Evolutionary conservation across 495 filamentous ascomycete species (phyloP), one percentile per base, ranked within the genome.

Genomic region (Aspergillus homomorphus): DNA sequence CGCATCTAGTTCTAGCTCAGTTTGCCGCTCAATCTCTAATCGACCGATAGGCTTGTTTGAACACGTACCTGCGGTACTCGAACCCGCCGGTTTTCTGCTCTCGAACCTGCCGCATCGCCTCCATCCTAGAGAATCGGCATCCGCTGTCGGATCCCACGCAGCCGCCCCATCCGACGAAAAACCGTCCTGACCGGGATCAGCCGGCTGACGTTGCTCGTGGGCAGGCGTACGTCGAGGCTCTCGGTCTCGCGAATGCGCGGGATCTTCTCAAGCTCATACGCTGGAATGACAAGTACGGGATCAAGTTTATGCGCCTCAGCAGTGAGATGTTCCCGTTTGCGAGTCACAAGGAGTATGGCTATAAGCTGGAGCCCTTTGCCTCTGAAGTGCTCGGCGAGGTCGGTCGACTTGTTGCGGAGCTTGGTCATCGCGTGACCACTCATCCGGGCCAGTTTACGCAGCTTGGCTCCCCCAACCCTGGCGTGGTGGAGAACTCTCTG

Each of bases 251-350:
- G 4, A 97, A 98, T 72, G 88, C 89, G 20, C 80, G 83, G 30
- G 92, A 97, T 63, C 82, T 97, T 6, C 73, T 82, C 33, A 96
- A 95, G 66, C 86, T 97, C 80, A 64, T 98, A 20, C 82, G 86
- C 2, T 98, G 94, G 94, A 97, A 98, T 66, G 91, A 96, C 58
- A 86, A 84, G 54, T 97, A 94, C 57, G 86, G 85, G 43, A 98
- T 97, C 74, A 94, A 89, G 66, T 95, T 98, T 69, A 81, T 98
- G 80, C 87, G 93, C 3, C 78, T 98, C 19, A 93, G 89, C 62
- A 94, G 89, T 62, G 94, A 96, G 66, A 96, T 96, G 90, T 97
- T 97, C 59, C 94, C 93, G 0, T 97, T 97, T 68, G 92, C 94
- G 0, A 93, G 88, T 51, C 92, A 97, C 62, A 78, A 80, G 23